Evolutionary conservation across 2,329 filamentous ascomycete species (phyloP).

Genomic region (Exophiala viscosa): DNA sequence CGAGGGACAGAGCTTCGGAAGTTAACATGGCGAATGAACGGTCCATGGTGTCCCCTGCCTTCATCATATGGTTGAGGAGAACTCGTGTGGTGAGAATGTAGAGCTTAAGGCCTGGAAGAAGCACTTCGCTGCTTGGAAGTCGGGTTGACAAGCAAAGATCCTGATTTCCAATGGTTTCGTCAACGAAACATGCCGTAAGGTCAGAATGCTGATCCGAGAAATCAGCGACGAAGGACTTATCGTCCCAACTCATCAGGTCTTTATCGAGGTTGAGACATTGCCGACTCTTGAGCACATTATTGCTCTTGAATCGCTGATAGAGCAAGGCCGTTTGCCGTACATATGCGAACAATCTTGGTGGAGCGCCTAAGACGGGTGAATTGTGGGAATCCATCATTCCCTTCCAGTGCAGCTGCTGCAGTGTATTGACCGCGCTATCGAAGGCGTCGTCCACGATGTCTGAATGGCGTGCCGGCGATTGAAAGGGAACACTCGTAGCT

Average conservation of each 20-base stretch:
- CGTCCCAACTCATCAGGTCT: neutral
- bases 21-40: slow-evolving; percentile 6
- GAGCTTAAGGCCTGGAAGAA: neutral
- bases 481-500: slow-evolving; percentile 30
- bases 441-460: slow-evolving; percentile 25
- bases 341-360: slow-evolving; percentile 26
- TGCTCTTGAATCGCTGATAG: slow-evolving; percentile 1
- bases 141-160: neutral
- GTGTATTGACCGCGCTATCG: slow-evolving; percentile 7
- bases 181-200: neutral
- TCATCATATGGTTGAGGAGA: slow-evolving; percentile 4
- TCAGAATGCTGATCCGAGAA: neutral
- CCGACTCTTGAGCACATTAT: neutral
- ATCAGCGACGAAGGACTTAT: neutral
- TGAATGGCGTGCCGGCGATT: slow-evolving; percentile 4
- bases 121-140: neutral
- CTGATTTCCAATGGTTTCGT: neutral
- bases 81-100: slow-evolving; percentile 4
- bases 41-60: neutral
- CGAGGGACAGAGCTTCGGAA: slow-evolving; percentile 16
- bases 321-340: slow-evolving; percentile 18
- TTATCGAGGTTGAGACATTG: slow-evolving; percentile 4
- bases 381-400: slow-evolving; percentile 1
- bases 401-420: slow-evolving; percentile 14
- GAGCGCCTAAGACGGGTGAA: slow-evolving; percentile 28